phyloP scores from a whole-genome alignment of 805 yeast species.

The Brettanomyces anomalus region DNA sequence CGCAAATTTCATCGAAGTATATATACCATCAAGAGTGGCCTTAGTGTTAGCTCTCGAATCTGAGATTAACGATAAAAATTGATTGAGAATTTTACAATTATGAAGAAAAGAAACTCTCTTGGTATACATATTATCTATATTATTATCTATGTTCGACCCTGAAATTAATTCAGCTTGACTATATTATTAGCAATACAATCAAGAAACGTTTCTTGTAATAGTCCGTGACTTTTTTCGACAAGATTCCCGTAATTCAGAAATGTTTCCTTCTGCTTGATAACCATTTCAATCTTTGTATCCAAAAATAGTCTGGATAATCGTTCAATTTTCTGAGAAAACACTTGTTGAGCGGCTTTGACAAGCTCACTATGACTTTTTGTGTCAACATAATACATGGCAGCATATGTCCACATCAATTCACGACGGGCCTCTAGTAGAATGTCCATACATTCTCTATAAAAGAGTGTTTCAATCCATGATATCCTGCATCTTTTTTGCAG shows the following conservation, averaged over 20 bases:
- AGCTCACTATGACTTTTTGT: constrained; percentile 42
- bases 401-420: constrained; percentile 86
- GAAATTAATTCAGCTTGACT: constrained; percentile 3
- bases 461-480: constrained; percentile 86
- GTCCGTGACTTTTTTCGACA: constrained; percentile 12
- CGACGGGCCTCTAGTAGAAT: constrained; percentile 60
- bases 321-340: constrained; percentile 21
- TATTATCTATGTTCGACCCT: not conserved
- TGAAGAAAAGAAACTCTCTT: not conserved
- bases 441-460: constrained; percentile 63
- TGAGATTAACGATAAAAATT: constrained; percentile 14
- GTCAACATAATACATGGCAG: constrained; percentile 61
- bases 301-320: constrained; percentile 26
- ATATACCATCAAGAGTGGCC: constrained; percentile 72
- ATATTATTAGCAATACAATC: constrained; percentile 12
- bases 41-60: constrained; percentile 43
- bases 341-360: constrained; percentile 37
- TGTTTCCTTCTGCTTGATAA: constrained; percentile 16
- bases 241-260: constrained; percentile 18
- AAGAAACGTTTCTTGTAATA: constrained; percentile 16
- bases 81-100: not conserved
- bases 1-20: constrained; percentile 65
- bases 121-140: not conserved
- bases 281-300: constrained; percentile 20
- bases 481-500: constrained; percentile 57